phyloP scores from a whole-genome alignment of 2,329 filamentous ascomycete genomes.

The Fusarium oligoseptatum region DNA sequence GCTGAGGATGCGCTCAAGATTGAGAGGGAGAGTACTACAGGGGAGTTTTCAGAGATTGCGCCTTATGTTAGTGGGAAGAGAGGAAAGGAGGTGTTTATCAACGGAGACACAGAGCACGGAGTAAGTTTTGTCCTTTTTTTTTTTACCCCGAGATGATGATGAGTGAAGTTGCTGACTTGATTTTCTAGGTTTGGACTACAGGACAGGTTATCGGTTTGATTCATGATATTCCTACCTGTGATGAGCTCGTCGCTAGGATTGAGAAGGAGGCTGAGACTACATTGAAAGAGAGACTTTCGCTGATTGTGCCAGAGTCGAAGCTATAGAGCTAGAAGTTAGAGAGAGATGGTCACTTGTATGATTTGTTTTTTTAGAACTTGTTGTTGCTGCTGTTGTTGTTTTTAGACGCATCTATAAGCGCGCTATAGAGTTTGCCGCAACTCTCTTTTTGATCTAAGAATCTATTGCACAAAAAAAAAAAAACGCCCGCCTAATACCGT shows the following conservation, averaged over 20 bases:
- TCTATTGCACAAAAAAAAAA: neutral
- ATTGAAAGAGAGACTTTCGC: conserved; percentile 69
- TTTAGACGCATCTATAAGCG: conserved; percentile 18
- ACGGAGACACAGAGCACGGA: conserved; percentile 90
- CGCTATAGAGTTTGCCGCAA: conserved; percentile 1
- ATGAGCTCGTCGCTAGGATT: conserved; percentile 76
- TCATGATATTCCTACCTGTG: conserved; percentile 84
- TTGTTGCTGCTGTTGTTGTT: neutral
- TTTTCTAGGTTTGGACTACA: conserved; percentile 87
- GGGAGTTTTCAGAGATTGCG: conserved; percentile 90
- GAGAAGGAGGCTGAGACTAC: conserved; percentile 81
- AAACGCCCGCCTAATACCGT: neutral
- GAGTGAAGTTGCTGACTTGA: conserved; percentile 56
- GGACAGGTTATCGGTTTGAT: conserved; percentile 95
- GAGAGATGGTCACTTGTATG: conserved; percentile 5
- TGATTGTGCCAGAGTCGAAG: conserved; percentile 71
- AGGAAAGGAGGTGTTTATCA: conserved; percentile 90
- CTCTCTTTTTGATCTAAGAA: conserved; percentile 9
- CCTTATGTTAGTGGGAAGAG: conserved; percentile 91
- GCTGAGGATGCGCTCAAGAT: conserved; percentile 83
- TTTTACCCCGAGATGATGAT: no score
- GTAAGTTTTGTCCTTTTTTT: conserved; percentile 65
- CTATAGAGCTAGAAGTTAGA: conserved; percentile 57
- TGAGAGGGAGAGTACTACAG: conserved; percentile 84
- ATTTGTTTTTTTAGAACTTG: conserved; percentile 17